A percentile compares a stretch with the other conserved stretches of the same genome.
Conservation (phyloP, 2,329 filamentous ascomycete species). For the Phoma sp. region DNA sequence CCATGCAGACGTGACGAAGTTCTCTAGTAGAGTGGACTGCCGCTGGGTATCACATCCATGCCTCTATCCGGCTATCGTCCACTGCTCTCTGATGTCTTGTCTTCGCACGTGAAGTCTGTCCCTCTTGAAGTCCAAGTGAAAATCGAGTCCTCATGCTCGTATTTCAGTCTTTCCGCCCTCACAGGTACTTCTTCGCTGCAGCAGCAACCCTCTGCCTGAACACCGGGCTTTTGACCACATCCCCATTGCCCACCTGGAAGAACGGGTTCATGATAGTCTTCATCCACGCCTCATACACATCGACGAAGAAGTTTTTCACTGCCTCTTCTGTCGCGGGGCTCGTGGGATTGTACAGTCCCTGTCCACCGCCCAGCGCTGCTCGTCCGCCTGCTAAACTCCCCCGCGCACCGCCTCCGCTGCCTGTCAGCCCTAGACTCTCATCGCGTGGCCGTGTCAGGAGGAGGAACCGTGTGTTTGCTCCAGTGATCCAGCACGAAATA, state of each 20-base stretch:
- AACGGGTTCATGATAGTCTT: conserved; percentile 98
- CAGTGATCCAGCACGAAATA: conserved; percentile 93
- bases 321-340: conserved; percentile 94
- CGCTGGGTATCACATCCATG: no score
- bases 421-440: conserved; percentile 37
- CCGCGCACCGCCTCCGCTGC: conserved; percentile 29
- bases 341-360: conserved; percentile 75
- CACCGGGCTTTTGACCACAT: conserved; percentile 84
- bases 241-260: conserved; percentile 83
- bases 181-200: conserved; percentile 92
- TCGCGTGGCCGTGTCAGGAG: conserved; percentile 82
- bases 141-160: neutral
- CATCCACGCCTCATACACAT: conserved; percentile 96
- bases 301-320: conserved; percentile 90
- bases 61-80: no score
- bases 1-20: neutral
- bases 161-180: conserved; percentile 29
- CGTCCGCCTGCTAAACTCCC: conserved; percentile 45
- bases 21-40: no score
- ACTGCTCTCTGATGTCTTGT: neutral
- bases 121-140: neutral
- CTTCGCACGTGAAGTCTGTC: neutral
- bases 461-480: conserved; percentile 90
- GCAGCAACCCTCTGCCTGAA: conserved; percentile 84
- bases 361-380: conserved; percentile 31